Evolutionary conservation across 805 yeast genomes (phyloP).

Genomic region (Torulaspora delbrueckii): DNA sequence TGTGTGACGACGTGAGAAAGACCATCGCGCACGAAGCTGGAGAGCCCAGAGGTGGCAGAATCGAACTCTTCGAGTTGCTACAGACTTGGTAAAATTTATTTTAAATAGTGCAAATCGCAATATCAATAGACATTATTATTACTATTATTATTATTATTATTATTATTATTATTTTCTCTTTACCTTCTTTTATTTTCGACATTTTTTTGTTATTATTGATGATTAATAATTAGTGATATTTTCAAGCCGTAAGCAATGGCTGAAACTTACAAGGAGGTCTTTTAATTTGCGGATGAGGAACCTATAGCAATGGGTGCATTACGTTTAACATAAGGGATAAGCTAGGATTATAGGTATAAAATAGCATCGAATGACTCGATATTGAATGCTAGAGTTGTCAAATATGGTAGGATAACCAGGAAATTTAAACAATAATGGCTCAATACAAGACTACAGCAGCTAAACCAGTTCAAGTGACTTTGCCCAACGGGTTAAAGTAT

Average conservation of each 20-base stretch:
- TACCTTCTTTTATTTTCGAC: too few species aligned
- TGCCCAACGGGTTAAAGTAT: slow-evolving; percentile 63
- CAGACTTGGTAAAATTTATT: slow-evolving; percentile 46
- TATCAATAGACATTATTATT: background rate
- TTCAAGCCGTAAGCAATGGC: background rate
- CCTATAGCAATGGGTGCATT: background rate
- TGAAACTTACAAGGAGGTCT: background rate
- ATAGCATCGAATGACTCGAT: background rate
- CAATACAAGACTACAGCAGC: slow-evolving; percentile 16
- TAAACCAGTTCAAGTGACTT: slow-evolving; percentile 41
- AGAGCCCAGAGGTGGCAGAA: slow-evolving; percentile 36
- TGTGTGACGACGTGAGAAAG: slow-evolving; percentile 51
- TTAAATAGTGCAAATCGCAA: background rate
- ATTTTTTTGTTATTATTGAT: background rate
- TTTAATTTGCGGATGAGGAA: background rate
- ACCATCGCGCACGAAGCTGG: slow-evolving; percentile 36
- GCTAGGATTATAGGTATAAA: background rate
- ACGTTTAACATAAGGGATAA: background rate
- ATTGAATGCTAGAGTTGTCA: too few species aligned
- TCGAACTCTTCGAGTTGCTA: slow-evolving; percentile 55
- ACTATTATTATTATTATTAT: background rate
- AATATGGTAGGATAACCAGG: too few species aligned
- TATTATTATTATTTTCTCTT: background rate
- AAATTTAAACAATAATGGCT: slow-evolving; percentile 5
- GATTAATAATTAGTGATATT: too few species aligned